Evolutionary conservation across 306 rosid genomes (phyloP).

Genomic region (Dryas octopetala): DNA sequence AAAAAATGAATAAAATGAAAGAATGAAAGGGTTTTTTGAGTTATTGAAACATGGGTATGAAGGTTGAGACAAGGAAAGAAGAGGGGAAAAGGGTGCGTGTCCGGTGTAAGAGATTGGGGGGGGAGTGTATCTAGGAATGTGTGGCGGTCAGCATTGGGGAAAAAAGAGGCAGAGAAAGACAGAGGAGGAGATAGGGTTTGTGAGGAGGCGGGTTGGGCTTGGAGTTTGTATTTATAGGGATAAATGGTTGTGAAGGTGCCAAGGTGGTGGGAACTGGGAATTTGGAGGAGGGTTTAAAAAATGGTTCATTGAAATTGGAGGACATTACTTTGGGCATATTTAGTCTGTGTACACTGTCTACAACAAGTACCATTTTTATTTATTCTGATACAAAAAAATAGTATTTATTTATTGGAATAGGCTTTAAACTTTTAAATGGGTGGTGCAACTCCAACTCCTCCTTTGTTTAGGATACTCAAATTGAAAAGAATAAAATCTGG

Average conservation of each 20-base stretch:
- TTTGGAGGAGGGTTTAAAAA: not conserved
- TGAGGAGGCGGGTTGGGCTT: constrained; percentile 17
- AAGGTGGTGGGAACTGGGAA: constrained; percentile 10
- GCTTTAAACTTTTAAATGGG: too few species aligned
- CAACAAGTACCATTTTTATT: too few species aligned
- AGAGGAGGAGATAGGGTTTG: constrained; percentile 28
- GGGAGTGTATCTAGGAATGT: constrained; percentile 8
- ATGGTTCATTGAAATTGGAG: not conserved
- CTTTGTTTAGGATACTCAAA: too few species aligned
- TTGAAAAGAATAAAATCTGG: too few species aligned
- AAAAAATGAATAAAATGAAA: not conserved
- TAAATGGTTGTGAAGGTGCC: not conserved
- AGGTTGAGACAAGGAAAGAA: too few species aligned
- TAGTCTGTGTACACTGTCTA: too few species aligned
- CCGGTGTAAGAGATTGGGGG: not conserved
- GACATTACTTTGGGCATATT: constrained; percentile 5
- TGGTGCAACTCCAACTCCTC: too few species aligned
- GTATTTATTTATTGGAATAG: too few species aligned
- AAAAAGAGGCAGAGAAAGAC: not conserved
- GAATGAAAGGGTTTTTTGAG: not conserved
- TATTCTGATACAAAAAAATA: too few species aligned
- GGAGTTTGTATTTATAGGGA: constrained; percentile 18
- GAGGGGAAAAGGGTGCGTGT: too few species aligned
- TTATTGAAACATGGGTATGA: not conserved
- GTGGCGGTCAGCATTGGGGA: constrained; percentile 6